Conservation (phyloP, 352 stramenopile genomes). For the Pythium aquatile region DNA sequence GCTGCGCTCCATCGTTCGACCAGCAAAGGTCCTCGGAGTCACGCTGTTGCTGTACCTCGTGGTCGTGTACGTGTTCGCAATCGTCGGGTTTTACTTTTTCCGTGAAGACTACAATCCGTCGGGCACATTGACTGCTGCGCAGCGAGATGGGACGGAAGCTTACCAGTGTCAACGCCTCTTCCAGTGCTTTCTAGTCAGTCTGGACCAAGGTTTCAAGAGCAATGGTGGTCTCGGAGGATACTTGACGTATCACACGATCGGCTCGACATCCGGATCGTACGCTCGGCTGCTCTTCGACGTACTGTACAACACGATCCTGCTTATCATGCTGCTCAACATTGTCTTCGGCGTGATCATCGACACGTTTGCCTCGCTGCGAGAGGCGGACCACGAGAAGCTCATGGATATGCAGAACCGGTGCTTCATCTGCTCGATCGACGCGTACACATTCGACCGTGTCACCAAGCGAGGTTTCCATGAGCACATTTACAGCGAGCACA, state of each 20-base stretch:
- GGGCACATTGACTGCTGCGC: conserved; percentile 28
- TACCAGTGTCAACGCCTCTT: conserved; percentile 71
- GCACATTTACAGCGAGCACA: conserved; percentile 74
- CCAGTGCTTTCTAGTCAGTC: conserved; percentile 67
- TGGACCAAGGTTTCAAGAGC: conserved; percentile 75
- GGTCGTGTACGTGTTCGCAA: conserved; percentile 72
- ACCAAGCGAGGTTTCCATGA: conserved; percentile 73
- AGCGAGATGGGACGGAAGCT: conserved; percentile 34
- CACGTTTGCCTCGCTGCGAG: conserved; percentile 72
- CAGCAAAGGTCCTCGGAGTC: conserved; percentile 55
- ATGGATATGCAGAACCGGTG: conserved; percentile 69
- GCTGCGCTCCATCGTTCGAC: conserved; percentile 55
- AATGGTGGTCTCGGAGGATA: conserved; percentile 55
- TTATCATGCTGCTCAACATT: conserved; percentile 76
- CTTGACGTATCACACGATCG: conserved; percentile 40
- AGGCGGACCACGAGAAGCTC: conserved; percentile 58
- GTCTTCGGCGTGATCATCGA: conserved; percentile 83
- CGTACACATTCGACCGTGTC: conserved; percentile 68
- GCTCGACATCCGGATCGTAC: conserved; percentile 41
- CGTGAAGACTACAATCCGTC: conserved; percentile 54
- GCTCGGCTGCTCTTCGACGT: conserved; percentile 58
- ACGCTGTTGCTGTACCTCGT: conserved; percentile 69
- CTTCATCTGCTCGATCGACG: conserved; percentile 82
- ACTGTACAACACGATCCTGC: conserved; percentile 66
- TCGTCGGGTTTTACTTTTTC: conserved; percentile 75